Conservation (phyloP, 768 basidiomycete species). For the Panaeolus cyanescens region DNA sequence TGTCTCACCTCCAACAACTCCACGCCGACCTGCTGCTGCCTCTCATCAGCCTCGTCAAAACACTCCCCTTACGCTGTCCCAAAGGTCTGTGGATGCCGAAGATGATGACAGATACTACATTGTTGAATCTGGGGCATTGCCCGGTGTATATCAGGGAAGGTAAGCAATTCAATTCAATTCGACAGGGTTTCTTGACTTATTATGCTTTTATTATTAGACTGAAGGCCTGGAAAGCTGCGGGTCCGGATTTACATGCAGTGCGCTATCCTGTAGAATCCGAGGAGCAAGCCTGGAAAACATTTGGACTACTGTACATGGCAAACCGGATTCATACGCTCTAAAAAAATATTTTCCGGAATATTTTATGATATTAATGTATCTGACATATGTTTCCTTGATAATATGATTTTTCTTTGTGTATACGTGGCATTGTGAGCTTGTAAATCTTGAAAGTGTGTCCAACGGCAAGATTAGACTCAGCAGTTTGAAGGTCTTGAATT, state of each 20-base stretch:
- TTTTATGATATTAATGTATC: too few species aligned
- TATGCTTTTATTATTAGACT: neutral
- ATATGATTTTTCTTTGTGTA: too few species aligned
- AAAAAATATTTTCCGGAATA: too few species aligned
- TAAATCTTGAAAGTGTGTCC: too few species aligned
- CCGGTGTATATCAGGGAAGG: conserved; percentile 3
- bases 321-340: neutral
- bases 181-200: neutral
- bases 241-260: conserved; percentile 3
- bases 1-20: neutral
- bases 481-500: too few species aligned
- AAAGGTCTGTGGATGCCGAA: neutral
- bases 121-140: neutral
- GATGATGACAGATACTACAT: neutral
- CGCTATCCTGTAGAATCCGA: neutral
- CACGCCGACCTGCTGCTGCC: neutral
- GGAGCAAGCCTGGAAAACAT: neutral
- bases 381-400: too few species aligned
- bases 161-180: neutral
- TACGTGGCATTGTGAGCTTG: too few species aligned
- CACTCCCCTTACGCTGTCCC: neutral
- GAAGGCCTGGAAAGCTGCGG: neutral
- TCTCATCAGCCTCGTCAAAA: neutral
- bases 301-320: conserved; percentile 3
- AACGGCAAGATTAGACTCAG: too few species aligned